phyloP scores from a whole-genome alignment of 139 green algal genomes.

The Trebouxia sp. region DNA sequence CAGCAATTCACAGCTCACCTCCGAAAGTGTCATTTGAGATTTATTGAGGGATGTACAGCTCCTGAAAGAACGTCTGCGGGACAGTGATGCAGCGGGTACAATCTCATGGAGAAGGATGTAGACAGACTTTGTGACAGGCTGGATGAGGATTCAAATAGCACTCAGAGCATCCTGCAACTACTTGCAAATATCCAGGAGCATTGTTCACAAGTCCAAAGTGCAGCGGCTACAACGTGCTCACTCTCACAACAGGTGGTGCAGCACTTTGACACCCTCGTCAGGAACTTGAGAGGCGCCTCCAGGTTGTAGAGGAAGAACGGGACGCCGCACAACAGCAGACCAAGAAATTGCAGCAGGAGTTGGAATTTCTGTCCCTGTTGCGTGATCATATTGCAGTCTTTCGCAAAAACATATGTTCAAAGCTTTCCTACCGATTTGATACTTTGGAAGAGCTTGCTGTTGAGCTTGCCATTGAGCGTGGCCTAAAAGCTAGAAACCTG shows the following conservation, averaged over 20 bases:
- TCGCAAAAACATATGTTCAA: not conserved
- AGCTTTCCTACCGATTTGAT: not conserved
- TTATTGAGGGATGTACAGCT: too few species aligned
- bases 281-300: not conserved
- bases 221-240: not conserved
- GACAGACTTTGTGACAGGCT: too few species aligned
- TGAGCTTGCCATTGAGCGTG: not conserved
- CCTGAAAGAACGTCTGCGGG: too few species aligned
- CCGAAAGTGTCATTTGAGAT: too few species aligned
- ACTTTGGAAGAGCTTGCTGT: conserved; percentile 1
- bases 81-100: too few species aligned
- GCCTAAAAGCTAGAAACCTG: not conserved
- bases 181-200: not conserved
- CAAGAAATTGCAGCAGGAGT: not conserved
- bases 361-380: not conserved
- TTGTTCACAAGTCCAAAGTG: not conserved
- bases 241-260: not conserved
- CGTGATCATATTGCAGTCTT: conserved; percentile 2
- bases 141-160: too few species aligned
- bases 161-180: not conserved
- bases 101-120: too few species aligned
- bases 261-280: not conserved
- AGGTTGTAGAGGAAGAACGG: not conserved
- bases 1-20: too few species aligned
- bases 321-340: not conserved